A percentile compares a stretch with the other conserved stretches of the same genome.
These are phyloP conservation scores for Dactylonectria estremocensis DNA, from an alignment of 2,329 filamentous ascomycete genomes.

Conservation along the genomic window DNA sequence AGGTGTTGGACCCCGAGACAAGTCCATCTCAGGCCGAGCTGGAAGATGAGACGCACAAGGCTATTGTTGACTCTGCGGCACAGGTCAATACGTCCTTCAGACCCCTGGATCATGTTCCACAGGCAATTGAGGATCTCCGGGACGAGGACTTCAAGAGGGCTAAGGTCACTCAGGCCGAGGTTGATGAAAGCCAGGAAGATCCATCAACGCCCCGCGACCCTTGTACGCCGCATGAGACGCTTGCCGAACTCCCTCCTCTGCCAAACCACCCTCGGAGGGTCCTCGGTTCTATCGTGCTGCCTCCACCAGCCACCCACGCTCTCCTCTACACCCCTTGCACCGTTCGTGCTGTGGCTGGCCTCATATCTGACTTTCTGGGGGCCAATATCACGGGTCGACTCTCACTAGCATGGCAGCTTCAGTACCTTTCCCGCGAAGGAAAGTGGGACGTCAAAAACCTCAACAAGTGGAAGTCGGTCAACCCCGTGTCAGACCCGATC, in stretches of 20 bases:
- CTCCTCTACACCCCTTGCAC: conserved; percentile 85
- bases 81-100: conserved; percentile 59
- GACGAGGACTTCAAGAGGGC: conserved; percentile 46
- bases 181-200: conserved; percentile 34
- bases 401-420: conserved; percentile 90
- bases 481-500: conserved; percentile 84
- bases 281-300: conserved; percentile 80
- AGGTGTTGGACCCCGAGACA: conserved; percentile 52
- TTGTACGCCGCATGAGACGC: conserved; percentile 61
- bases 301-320: conserved; percentile 85
- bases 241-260: conserved; percentile 62
- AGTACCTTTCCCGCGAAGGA: conserved; percentile 88
- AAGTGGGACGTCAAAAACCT: conserved; percentile 99
- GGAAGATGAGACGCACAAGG: conserved; percentile 48
- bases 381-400: conserved; percentile 83
- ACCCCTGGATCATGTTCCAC: conserved; percentile 52
- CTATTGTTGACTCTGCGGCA: conserved; percentile 63
- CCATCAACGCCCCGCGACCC: conserved; percentile 58
- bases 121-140: conserved; percentile 53
- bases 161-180: conserved; percentile 39
- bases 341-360: conserved; percentile 82
- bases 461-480: conserved; percentile 88
- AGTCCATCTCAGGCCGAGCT: conserved; percentile 33
- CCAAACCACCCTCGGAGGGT: conserved; percentile 65
- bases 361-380: conserved; percentile 87